Base-by-base conservation (phyloP, 2,329 filamentous ascomycete genomes). In the Spiromastix sp. region DNA sequence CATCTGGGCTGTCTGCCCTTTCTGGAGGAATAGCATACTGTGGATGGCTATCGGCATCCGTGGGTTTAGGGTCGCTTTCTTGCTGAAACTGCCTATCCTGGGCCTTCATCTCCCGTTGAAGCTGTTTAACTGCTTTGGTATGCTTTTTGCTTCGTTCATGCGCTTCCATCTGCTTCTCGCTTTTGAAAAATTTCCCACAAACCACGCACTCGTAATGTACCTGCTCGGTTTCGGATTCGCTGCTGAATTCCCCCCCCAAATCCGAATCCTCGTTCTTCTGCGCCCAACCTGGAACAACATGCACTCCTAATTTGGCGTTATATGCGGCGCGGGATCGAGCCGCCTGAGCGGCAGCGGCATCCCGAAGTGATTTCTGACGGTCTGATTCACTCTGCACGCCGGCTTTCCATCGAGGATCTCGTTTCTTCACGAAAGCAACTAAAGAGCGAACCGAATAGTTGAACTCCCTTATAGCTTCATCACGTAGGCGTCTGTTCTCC, bases 91-190 rank as follows among this genome's bases (percentile, higher is more conserved):
- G 68, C 30, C 68, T 66, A 48, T 87, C 81, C 50, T 98, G 83
- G 47, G 79, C 77, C 47, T 71, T 74, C 86, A 98, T 93, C 55
- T 91, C 79, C 49, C 75, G 72, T 49, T 77, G 77, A 25, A 98
- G 61, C 41, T 86, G 74, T 46, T 87, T 79, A 5, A 95, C 71
- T 2, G 85, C 81, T 55, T 94, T 96, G 42, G 79, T 61, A 51
- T 98, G 91, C 60, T 96, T 98, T 58, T 94, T 98, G 67, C 89
- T 96, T 63, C 81, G 85, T 62, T 95, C 87, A 50, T 98, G 91
- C 3, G 82, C 80, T 50, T 93, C 79, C 41, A 82, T 86, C 52
- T 96, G 89, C 45, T 85, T 86, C 54, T 93, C 83, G 50, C 87
- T 96, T 60, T 95, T 83, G 57, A 89, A 91, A 1, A 53, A 68